phyloP scores from a whole-genome alignment of 306 rosid genomes.

The Vachellia collinsii region DNA sequence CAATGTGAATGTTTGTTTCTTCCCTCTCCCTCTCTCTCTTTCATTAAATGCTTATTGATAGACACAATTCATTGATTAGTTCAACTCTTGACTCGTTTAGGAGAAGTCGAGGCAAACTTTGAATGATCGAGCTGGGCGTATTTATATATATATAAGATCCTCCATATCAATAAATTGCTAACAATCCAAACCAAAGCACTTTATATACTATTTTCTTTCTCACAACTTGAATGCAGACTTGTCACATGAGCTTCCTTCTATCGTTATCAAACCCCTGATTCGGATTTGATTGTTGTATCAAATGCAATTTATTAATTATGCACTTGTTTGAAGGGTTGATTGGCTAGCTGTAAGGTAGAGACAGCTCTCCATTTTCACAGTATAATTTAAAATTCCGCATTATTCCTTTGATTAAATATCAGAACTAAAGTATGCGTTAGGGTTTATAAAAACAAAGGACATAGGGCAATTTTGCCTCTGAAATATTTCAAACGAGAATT shows the following conservation, averaged over 20 bases:
- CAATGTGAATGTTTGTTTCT: conserved; percentile 44
- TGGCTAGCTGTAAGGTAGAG: background rate
- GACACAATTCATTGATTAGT: conserved; percentile 39
- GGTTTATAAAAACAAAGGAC: background rate
- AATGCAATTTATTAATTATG: background rate
- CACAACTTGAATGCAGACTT: conserved; percentile 26
- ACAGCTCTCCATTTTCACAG: background rate
- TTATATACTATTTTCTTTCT: conserved; percentile 4
- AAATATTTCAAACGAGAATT: background rate
- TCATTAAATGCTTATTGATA: conserved; percentile 15
- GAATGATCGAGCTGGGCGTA: background rate
- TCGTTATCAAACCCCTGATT: conserved; percentile 3
- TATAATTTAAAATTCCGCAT: background rate
- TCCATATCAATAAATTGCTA: conserved; percentile 27
- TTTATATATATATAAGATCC: background rate
- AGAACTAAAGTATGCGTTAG: background rate
- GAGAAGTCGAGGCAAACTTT: conserved; percentile 26
- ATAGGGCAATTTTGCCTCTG: background rate
- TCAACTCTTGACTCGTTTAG: conserved; percentile 14
- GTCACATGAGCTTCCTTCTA: conserved; percentile 30
- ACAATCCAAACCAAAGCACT: background rate
- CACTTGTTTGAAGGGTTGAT: conserved; percentile 1
- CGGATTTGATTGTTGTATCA: conserved; percentile 13
- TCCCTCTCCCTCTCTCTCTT: background rate
- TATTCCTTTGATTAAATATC: background rate